Conservation (phyloP, 1,284 basidiomycete species). For the Malassezia arunalokei region DNA sequence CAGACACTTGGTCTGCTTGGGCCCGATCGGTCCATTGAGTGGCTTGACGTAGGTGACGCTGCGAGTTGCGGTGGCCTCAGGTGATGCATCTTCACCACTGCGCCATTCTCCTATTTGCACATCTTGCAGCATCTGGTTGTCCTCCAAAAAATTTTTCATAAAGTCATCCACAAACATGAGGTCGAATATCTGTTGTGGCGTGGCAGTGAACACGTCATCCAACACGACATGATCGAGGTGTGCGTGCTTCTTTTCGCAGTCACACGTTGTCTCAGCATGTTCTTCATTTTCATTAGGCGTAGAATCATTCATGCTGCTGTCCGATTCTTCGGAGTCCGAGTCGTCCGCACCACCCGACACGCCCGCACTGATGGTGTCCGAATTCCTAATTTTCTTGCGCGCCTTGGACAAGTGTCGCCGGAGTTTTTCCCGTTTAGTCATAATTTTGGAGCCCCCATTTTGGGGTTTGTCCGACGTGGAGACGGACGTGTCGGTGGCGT, state of each 20-base stretch:
- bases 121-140: constrained; percentile 67
- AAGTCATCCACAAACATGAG: constrained; percentile 92
- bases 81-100: constrained; percentile 47
- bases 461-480: neutral
- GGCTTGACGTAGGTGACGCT: constrained; percentile 95
- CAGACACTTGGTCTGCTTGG: constrained; percentile 88
- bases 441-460: neutral
- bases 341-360: constrained; percentile 1
- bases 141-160: constrained; percentile 80
- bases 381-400: constrained; percentile 14
- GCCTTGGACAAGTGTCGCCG: constrained; percentile 13
- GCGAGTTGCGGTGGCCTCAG: constrained; percentile 49
- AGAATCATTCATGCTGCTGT: constrained; percentile 19
- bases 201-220: constrained; percentile 68
- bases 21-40: constrained; percentile 71
- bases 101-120: constrained; percentile 42
- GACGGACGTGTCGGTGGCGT: neutral
- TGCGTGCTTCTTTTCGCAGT: constrained; percentile 59
- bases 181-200: constrained; percentile 88
- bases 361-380: neutral
- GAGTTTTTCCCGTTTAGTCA: constrained; percentile 28
- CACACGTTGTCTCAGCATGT: constrained; percentile 57
- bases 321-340: constrained; percentile 14
- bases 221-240: constrained; percentile 66
- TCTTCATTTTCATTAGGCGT: neutral